Percentiles rank a stretch among this genome's conserved stretches.
phyloP scores from a whole-genome alignment of 179 eudicot genomes.

The Pouteria campechiana region DNA sequence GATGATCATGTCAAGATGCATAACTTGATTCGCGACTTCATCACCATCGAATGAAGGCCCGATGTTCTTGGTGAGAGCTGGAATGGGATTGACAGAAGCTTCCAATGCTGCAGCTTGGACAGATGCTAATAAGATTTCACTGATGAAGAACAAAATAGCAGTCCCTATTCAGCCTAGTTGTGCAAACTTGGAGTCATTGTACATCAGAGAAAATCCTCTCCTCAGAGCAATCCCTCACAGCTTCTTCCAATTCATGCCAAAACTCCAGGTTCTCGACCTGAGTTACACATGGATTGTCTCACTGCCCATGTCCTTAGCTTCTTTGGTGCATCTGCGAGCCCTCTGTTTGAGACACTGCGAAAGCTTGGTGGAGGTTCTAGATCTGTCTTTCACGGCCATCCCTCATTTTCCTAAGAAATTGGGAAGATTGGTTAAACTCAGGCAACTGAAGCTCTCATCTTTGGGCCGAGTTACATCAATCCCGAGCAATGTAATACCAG shows the following conservation, averaged over 20 bases:
- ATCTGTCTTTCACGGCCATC: too few relatives aligned
- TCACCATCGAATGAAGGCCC: not conserved
- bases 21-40: slow-evolving; percentile 1
- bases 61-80: not conserved
- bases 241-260: not conserved
- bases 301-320: not conserved
- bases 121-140: not conserved
- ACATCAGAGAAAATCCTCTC: not conserved
- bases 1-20: not conserved
- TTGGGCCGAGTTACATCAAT: too few relatives aligned
- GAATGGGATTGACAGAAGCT: not conserved
- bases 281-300: not conserved
- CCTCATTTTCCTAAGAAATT: too few relatives aligned
- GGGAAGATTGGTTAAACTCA: too few relatives aligned
- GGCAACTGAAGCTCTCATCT: too few relatives aligned
- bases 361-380: too few relatives aligned
- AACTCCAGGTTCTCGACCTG: not conserved
- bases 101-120: not conserved
- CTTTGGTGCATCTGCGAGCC: not conserved
- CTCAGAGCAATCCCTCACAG: not conserved
- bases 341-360: too few relatives aligned
- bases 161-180: not conserved
- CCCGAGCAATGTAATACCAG: too few relatives aligned
- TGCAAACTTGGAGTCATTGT: too few relatives aligned
- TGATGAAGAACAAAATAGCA: not conserved